Conservation (phyloP, 768 basidiomycete species). For the Exsudoporus frostii region DNA sequence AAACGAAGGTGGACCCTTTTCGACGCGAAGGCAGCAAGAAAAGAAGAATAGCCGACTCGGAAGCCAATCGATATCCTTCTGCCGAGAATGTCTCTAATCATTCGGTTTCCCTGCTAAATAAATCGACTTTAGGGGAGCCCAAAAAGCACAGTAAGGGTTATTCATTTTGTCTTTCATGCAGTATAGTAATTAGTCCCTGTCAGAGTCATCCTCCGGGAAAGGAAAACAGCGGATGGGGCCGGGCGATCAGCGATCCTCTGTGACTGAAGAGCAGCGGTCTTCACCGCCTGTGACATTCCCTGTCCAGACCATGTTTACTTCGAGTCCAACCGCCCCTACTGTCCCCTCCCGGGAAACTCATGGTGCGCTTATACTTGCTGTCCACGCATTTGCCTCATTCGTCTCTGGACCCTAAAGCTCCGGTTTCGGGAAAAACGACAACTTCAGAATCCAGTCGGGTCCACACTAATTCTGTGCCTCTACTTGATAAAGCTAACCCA, state of each 20-base stretch:
- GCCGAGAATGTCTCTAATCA: neutral
- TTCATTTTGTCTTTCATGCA: neutral
- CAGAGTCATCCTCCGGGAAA: slow-evolving; percentile 9
- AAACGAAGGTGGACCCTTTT: slow-evolving; percentile 58
- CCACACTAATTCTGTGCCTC: neutral
- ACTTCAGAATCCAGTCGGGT: slow-evolving; percentile 2
- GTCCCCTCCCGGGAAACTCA: slow-evolving; percentile 4
- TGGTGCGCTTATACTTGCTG: slow-evolving; percentile 16
- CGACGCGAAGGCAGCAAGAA: slow-evolving; percentile 35
- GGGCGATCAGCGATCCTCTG: neutral
- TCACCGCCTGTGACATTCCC: slow-evolving; percentile 4
- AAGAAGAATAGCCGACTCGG: slow-evolving; percentile 41
- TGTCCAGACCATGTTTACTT: slow-evolving; percentile 3
- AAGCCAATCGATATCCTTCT: neutral
- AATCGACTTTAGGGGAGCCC: neutral
- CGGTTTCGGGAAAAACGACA: slow-evolving; percentile 7
- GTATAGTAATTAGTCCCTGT: neutral
- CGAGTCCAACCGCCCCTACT: neutral
- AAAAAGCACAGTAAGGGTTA: slow-evolving; percentile 12
- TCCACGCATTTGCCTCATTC: slow-evolving; percentile 14
- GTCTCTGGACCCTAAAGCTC: slow-evolving; percentile 12
- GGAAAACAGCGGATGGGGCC: slow-evolving; percentile 1
- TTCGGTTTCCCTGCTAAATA: neutral
- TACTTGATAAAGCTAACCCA: slow-evolving; percentile 12
- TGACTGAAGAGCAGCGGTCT: neutral